Base-by-base conservation (phyloP, 1,284 basidiomycete genomes). In the Pseudozyma sp. region DNA sequence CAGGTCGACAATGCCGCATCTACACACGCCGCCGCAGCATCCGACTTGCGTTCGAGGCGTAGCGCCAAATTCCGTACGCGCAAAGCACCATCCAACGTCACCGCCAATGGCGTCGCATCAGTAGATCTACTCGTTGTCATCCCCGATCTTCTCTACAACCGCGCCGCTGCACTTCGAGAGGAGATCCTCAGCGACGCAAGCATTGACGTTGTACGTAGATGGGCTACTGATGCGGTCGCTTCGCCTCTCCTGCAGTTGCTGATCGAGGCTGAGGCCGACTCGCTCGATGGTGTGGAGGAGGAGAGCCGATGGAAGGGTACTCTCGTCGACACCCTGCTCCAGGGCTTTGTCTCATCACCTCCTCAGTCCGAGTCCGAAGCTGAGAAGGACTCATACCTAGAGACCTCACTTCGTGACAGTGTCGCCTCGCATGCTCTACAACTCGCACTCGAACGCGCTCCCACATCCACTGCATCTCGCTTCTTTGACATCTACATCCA, bases 351-450 rank as follows among this genome's bases (percentile, higher is more conserved):
- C 42, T 61, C 69, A 16, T 58, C 56, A 1, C 53, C 52, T 0
- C 40, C 55, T 16, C 25, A 31, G 25, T 1, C 43, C 1, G 51
- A n/a, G 13, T 6, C 25, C 6, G 40, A 59, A 8, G 55, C 53
- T n/a, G 52, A 72, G 18, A 73, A 59, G 39, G 78, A 80, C 58
- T 36, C 63, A 11, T 72, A 80, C 55, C 67, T 84, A 52, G 83
- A 85, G 47, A 67, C 82, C 0, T 61, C 78, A 1, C 61, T 85
- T 8, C 78, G 82, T 16, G 83, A 85, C 65, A 59, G 70, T 18
- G 73, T 82, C 8, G 83, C 80, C 9, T 81, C 80, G 1, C 83
- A 83, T 54, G 73, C 78, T 3, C 58, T 85, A 16, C 67, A 85
- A 48, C 65, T 60, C 25, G 63, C 70, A 13, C 55, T 72, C 43